Evolutionary conservation across 108 stramenopile species (phyloP), one percentile per base, ranked within the genome.

Genomic region (Schizochytrium sp.): DNA sequence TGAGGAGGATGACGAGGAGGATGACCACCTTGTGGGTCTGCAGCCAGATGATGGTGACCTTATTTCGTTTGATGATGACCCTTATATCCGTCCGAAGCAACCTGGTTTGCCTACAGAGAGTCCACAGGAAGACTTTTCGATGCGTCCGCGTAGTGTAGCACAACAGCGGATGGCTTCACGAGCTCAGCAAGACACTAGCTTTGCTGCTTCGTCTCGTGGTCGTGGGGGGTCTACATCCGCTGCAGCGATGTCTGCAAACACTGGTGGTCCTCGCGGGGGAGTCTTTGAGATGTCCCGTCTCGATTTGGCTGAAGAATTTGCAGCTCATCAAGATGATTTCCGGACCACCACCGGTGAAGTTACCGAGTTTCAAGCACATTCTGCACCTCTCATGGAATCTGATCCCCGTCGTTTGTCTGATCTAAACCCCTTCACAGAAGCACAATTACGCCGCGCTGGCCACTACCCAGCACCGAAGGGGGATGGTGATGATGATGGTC

Each of bases 231-330:
- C 28, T 28, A 28, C 28, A 28, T 28, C 28, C 28, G 28, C 28
- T 28, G 28, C 28, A 28, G 28, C 28, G 28, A 28, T 28, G 28
- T 28, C 28, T 28, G 28, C 28, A 28, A 58, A 17, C 57, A 17
- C 57, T 10, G 57, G 57, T 17, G 57, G 57, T 17, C 13, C 13
- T 17, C 13, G 57, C 57, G 64, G 64, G 5, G 64, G 64, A 7
- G 44, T 69, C 42, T 69, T 69, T 44, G 64, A 69, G 44, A 69
- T 69, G 64, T 69, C 64, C 42, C 76, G 76, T 28, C 53, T 83
- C 3, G 76, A 83, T 55, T 53, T 83, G 50, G 76, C 76, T 8
- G 76, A 83, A 28, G 76, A 49, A 40, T 83, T 55, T 53, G 76
- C 76, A n/a, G 47, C 76, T 55, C 47, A 83, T 55, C 47, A 49